phyloP scores from a whole-genome alignment of 192 early-diverging fungal genomes.

The Thamnidium elegans region DNA sequence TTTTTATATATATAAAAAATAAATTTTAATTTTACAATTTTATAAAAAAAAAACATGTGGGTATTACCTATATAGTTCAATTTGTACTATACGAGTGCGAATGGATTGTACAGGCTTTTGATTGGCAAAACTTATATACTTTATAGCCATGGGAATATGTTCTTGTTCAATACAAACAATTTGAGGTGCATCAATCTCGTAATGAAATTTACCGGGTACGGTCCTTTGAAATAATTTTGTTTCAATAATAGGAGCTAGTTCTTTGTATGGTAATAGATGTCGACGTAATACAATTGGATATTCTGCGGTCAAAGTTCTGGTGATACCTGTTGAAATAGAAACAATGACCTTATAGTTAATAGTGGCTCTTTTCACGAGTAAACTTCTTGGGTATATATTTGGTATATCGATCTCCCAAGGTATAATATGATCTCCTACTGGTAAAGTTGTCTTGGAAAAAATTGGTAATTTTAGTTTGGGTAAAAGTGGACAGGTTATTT shows the following conservation, averaged over 20 bases:
- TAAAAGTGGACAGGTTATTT: conserved; percentile 4
- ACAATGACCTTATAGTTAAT: conserved; percentile 24
- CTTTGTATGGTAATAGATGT: conserved; percentile 23
- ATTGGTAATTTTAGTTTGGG: conserved; percentile 25
- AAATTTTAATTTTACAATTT: background rate
- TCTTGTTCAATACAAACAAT: conserved; percentile 27
- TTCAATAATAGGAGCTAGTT: conserved; percentile 27
- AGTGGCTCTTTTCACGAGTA: conserved; percentile 19
- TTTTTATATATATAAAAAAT: background rate
- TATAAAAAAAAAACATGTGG: background rate
- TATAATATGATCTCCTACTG: conserved; percentile 24
- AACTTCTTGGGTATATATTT: conserved; percentile 21
- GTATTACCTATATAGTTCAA: conserved; percentile 32
- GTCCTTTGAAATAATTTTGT: conserved; percentile 25
- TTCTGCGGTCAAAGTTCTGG: conserved; percentile 24
- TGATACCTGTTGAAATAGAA: conserved; percentile 19
- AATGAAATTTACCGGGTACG: conserved; percentile 37
- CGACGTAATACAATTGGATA: conserved; percentile 23
- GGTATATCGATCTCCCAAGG: conserved; percentile 35
- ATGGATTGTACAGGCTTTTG: conserved; percentile 30
- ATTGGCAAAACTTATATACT: conserved; percentile 27
- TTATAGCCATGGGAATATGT: conserved; percentile 18
- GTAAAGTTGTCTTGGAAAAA: conserved; percentile 12
- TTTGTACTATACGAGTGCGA: conserved; percentile 28
- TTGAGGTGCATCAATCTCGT: conserved; percentile 30